Conservation (phyloP, 352 stramenopile genomes). For the Phytophthora cryptogea region DNA sequence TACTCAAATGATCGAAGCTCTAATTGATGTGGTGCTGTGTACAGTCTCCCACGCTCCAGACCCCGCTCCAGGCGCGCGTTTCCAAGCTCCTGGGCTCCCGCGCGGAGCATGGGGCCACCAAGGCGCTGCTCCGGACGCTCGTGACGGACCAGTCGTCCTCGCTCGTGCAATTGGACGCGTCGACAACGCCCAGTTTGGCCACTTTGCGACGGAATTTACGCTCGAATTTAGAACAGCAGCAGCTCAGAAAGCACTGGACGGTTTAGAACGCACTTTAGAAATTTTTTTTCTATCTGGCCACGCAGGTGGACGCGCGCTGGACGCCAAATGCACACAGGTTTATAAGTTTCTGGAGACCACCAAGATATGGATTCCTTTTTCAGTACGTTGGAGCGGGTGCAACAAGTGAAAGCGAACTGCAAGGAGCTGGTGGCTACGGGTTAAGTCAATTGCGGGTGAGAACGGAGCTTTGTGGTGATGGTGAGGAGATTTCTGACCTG, state of each 20-base stretch:
- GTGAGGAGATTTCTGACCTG: neutral
- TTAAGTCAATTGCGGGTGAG: conserved; percentile 50
- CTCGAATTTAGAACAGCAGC: conserved; percentile 52
- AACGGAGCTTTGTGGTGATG: neutral
- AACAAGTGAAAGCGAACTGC: conserved; percentile 77
- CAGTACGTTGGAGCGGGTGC: conserved; percentile 64
- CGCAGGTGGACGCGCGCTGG: conserved; percentile 46
- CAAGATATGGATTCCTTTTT: conserved; percentile 75
- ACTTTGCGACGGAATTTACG: conserved; percentile 53
- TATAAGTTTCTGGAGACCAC: conserved; percentile 63
- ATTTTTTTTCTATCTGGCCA: too few relatives aligned
- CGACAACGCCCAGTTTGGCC: conserved; percentile 34
- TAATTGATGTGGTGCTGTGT: too few relatives aligned
- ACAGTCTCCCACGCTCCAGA: too few relatives aligned
- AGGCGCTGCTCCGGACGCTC: conserved; percentile 58
- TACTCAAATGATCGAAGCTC: too few relatives aligned
- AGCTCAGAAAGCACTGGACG: conserved; percentile 53
- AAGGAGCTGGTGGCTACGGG: conserved; percentile 51
- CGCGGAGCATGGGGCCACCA: conserved; percentile 64
- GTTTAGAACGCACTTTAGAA: conserved; percentile 50
- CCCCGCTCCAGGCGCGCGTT: conserved; percentile 54
- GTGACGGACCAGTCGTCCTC: conserved; percentile 33
- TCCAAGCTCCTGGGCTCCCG: conserved; percentile 68
- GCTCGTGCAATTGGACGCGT: conserved; percentile 38
- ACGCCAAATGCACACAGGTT: conserved; percentile 51